These are phyloP conservation scores for Saururus chinensis DNA, from an alignment of 164 flowering plant genomes.

Conservation along the genomic window DNA sequence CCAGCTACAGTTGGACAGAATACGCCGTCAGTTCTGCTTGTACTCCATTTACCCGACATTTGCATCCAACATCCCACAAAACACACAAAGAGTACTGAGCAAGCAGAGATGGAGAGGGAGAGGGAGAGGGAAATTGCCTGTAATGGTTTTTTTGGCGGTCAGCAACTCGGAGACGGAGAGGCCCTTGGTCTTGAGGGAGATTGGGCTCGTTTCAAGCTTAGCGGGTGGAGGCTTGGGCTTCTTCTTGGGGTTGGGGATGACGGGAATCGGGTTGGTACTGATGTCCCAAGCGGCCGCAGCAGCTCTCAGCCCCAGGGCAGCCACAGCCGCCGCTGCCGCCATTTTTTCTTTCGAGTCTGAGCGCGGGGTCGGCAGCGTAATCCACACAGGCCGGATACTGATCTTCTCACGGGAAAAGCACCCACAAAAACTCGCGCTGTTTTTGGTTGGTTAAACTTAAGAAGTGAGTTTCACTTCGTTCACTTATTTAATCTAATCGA, in stretches of 20 bases:
- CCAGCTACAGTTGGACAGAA: too few relatives aligned
- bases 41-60: too few relatives aligned
- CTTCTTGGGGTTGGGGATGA: background rate
- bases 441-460: too few relatives aligned
- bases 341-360: background rate
- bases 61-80: too few relatives aligned
- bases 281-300: slow-evolving; percentile 2
- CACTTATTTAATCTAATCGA: too few relatives aligned
- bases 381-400: background rate
- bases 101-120: background rate
- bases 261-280: background rate
- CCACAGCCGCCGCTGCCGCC: background rate
- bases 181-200: background rate
- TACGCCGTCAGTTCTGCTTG: too few relatives aligned
- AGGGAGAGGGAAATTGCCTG: background rate
- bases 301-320: background rate
- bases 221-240: background rate
- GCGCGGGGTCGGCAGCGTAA: background rate
- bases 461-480: too few relatives aligned
- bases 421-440: too few relatives aligned
- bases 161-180: background rate
- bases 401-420: too few relatives aligned
- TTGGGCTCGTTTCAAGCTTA: background rate
- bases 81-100: background rate
- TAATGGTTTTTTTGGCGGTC: background rate